Conservation (phyloP, 2,329 filamentous ascomycete genomes). For the Aspergillus cejpii region DNA sequence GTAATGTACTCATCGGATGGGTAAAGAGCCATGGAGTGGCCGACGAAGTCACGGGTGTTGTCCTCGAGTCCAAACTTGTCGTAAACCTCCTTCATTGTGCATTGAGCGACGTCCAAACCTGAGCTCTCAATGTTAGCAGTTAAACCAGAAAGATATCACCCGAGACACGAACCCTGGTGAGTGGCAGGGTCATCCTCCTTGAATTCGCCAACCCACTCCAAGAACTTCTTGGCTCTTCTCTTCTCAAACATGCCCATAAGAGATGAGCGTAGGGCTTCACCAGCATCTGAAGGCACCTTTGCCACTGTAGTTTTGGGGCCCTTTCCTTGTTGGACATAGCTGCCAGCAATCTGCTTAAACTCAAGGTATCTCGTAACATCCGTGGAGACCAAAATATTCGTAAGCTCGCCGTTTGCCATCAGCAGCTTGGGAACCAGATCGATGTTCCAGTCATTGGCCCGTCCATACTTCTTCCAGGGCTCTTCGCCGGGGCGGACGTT, state of each 20-base stretch:
- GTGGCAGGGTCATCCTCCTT: slow-evolving; percentile 72
- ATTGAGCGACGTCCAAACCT: slow-evolving; percentile 73
- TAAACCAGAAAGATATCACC: neutral
- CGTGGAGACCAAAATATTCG: slow-evolving; percentile 96
- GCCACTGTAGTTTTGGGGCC: slow-evolving; percentile 83
- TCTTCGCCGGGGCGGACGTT: slow-evolving; percentile 72
- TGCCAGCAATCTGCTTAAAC: slow-evolving; percentile 91
- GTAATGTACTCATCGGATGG: slow-evolving; percentile 82
- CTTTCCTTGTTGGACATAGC: slow-evolving; percentile 85
- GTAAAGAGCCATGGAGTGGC: slow-evolving; percentile 97
- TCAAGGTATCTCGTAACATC: slow-evolving; percentile 84
- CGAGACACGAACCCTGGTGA: slow-evolving; percentile 67
- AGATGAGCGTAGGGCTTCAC: slow-evolving; percentile 82
- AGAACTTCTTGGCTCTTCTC: slow-evolving; percentile 89
- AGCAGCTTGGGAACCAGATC: slow-evolving; percentile 97
- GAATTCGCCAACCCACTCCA: slow-evolving; percentile 90
- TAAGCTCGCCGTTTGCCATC: slow-evolving; percentile 97
- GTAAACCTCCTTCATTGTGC: slow-evolving; percentile 97
- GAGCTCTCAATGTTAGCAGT: slow-evolving; percentile 16
- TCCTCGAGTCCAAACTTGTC: slow-evolving; percentile 94
- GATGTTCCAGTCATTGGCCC: slow-evolving; percentile 98
- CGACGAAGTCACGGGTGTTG: slow-evolving; percentile 88
- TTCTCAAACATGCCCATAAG: slow-evolving; percentile 98
- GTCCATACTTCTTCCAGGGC: slow-evolving; percentile 97
- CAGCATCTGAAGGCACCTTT: slow-evolving; percentile 91